Base-by-base conservation (phyloP, 345 rosid species). In the Citrus australasica region DNA sequence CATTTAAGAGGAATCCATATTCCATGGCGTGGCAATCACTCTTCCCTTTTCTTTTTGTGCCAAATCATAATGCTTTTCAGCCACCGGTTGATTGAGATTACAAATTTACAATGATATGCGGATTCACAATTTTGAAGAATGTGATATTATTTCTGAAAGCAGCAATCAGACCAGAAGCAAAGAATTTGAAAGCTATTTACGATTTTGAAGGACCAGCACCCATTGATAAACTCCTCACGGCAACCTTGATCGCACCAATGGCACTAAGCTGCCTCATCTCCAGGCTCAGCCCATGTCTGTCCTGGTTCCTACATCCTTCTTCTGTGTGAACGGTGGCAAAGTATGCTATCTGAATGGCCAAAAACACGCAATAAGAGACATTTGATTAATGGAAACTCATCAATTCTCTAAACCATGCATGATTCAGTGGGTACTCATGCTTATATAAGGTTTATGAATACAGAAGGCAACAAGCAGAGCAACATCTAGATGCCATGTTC, bases 191-290 rank as follows among this genome's bases (percentile, higher is more conserved):
- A 33, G 58, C 38, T 35, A 27, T 48, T 79, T 81, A 84, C 25
- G 88, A 79, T 55, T 70, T 80, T 32, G 95, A 92, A 56, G 88
- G 51, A 69, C 87, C 71, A 30, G 87, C 86, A 67, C 80, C 81
- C 80, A 92, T 87, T 4, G 91, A 89, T 71, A 67, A 81, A 75
- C 92, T 90, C 87, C 99, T 88, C 53, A 95, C 92, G 6, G 98
- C 99, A 27, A 95, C 93, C 82, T 88, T 93, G 28, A 92, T 92
- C 4, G 98, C 92, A 69, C 94, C 99, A 7, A 95, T 94, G 37
- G 86, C 89, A 75, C 99, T 85, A 19, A 84, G 88, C 79, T 95
- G 99, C 87, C 87, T 86, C 78, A 82, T 92, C 88, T 89, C 97
- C 0, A 92, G 91, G 78, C 92, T 93, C 72, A 90, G 81, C 64